A percentile compares a stretch with the other conserved stretches of the same genome.
phyloP scores from a whole-genome alignment of 108 stramenopile genomes.

The Schizochytrium sp. region DNA sequence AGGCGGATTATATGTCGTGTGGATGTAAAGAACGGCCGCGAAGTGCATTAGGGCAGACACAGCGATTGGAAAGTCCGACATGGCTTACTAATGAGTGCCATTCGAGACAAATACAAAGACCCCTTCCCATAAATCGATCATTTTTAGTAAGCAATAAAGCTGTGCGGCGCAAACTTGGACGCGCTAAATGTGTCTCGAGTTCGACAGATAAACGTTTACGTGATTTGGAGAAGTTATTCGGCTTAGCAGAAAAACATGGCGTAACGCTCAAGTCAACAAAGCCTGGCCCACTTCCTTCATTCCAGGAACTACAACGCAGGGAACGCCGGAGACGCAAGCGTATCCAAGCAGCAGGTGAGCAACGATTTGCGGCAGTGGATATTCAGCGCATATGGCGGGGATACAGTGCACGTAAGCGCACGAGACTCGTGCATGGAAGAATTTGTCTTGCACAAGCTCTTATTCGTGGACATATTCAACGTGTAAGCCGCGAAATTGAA shows the following conservation, averaged over 20 bases:
- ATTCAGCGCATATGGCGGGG: conserved; percentile 17
- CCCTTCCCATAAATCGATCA: not conserved
- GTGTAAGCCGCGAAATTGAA: not conserved
- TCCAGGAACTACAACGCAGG: not conserved
- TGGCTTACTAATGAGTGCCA: not conserved
- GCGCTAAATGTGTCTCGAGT: not conserved
- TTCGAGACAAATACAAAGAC: not conserved
- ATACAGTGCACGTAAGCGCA: not conserved
- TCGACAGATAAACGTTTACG: not conserved
- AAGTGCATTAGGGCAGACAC: too few relatives aligned
- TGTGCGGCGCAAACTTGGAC: conserved; percentile 12
- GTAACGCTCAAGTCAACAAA: not conserved
- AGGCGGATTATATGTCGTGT: not conserved
- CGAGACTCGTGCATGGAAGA: not conserved
- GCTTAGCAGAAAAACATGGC: not conserved
- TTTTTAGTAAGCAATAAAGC: not conserved
- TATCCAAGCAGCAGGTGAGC: not conserved
- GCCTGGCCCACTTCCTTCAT: not conserved
- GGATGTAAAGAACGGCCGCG: not conserved
- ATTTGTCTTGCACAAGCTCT: conserved; percentile 2
- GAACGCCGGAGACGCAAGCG: not conserved
- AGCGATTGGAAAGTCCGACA: not conserved
- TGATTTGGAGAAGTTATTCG: not conserved
- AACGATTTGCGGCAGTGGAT: not conserved
- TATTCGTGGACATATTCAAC: not conserved